Conservation (phyloP, 306 rosid species). For the Ammopiptanthus mongolicus region DNA sequence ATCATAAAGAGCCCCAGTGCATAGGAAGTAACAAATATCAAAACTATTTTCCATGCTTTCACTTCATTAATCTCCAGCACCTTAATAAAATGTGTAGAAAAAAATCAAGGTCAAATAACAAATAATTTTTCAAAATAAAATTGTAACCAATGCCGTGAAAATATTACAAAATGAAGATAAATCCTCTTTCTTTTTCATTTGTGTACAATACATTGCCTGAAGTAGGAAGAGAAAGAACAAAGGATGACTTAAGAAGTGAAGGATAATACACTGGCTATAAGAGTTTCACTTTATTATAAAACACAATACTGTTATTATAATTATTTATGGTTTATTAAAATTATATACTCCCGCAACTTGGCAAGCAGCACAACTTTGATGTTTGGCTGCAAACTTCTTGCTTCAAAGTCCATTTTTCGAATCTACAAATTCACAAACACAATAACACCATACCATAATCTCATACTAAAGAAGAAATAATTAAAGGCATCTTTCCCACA, state of each 20-base stretch:
- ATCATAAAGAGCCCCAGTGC: conserved; percentile 76
- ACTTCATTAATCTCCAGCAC: conserved; percentile 79
- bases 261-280: not conserved
- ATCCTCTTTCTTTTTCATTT: not conserved
- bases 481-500: too few species aligned
- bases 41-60: conserved; percentile 81
- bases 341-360: too few species aligned
- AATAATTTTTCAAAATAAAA: not conserved
- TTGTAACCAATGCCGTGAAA: not conserved
- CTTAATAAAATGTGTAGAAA: conserved; percentile 30
- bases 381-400: too few species aligned
- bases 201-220: not conserved
- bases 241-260: not conserved
- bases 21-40: conserved; percentile 79
- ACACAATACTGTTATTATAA: not conserved
- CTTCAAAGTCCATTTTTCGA: too few species aligned
- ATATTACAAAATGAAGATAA: not conserved
- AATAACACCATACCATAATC: too few species aligned
- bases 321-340: not conserved
- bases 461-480: too few species aligned
- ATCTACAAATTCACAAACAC: too few species aligned
- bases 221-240: not conserved
- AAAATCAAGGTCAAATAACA: not conserved
- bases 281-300: not conserved
- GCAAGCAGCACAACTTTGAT: too few species aligned